Conservation (phyloP, 805 yeast species). For the Suhomyces prunicola region DNA sequence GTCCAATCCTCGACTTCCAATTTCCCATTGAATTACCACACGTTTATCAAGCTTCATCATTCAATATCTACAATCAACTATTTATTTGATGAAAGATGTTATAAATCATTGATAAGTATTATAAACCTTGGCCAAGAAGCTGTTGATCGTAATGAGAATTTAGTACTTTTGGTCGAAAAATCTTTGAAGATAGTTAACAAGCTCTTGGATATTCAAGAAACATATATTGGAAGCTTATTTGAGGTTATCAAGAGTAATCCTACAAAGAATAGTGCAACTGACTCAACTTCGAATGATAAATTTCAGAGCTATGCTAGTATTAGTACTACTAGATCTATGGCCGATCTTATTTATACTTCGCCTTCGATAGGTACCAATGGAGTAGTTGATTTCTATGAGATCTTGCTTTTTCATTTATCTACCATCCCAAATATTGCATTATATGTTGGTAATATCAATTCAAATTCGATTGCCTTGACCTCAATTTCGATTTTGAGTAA, state of each 20-base stretch:
- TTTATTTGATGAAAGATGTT: constrained; percentile 58
- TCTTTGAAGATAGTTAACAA: constrained; percentile 45
- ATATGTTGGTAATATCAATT: constrained; percentile 60
- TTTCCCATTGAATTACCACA: constrained; percentile 18
- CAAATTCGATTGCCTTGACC: constrained; percentile 44
- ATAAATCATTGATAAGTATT: constrained; percentile 53
- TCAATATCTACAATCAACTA: constrained; percentile 62
- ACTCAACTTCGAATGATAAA: constrained; percentile 15
- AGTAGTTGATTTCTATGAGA: constrained; percentile 62
- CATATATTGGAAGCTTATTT: constrained; percentile 54
- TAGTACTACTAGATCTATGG: constrained; percentile 17
- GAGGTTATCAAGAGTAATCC: constrained; percentile 43
- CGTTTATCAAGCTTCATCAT: constrained; percentile 61
- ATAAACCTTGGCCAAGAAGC: constrained; percentile 59
- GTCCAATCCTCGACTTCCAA: constrained; percentile 4
- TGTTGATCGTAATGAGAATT: constrained; percentile 41
- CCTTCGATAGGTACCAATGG: constrained; percentile 56
- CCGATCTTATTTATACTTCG: constrained; percentile 38
- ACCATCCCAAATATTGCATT: constrained; percentile 71
- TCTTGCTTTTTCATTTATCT: constrained; percentile 66
- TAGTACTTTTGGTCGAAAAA: constrained; percentile 33
- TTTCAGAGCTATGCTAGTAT: constrained; percentile 21
- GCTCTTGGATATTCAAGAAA: constrained; percentile 52
- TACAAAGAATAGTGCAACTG: not conserved
- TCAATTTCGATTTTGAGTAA: constrained; percentile 53